Conservation (phyloP, 2,329 filamentous ascomycete genomes). For the Fusarium torulosum region DNA sequence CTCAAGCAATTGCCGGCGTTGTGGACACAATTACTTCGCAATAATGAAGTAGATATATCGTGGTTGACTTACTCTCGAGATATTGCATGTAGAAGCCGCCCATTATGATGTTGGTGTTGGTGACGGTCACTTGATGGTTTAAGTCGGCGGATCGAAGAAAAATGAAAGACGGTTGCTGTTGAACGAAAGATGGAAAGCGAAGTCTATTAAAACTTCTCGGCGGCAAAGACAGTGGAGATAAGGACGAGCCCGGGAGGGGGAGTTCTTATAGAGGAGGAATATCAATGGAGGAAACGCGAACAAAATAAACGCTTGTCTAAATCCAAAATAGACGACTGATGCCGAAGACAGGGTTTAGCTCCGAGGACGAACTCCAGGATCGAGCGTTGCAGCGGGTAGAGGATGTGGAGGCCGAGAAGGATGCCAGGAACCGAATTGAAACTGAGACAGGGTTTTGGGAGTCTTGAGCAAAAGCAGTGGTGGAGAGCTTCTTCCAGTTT, state of each 20-base stretch:
- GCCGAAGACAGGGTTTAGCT: constrained; percentile 35
- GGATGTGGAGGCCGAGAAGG: constrained; percentile 27
- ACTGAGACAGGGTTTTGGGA: constrained; percentile 29
- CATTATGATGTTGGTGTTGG: constrained; percentile 59
- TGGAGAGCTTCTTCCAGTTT: constrained; percentile 32
- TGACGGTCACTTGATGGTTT: constrained; percentile 44
- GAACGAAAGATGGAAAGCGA: constrained; percentile 41
- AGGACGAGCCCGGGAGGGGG: constrained; percentile 25
- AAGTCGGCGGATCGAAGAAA: constrained; percentile 22
- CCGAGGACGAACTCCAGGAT: constrained; percentile 33
- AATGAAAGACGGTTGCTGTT: constrained; percentile 27
- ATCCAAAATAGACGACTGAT: constrained; percentile 39
- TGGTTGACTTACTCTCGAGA: constrained; percentile 75
- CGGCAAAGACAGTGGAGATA: constrained; percentile 25
- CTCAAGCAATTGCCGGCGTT: constrained; percentile 36
- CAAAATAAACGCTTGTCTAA: constrained; percentile 45
- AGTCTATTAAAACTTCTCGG: constrained; percentile 33
- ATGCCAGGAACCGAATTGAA: constrained; percentile 29
- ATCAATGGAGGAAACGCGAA: constrained; percentile 30
- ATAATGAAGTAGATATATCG: constrained; percentile 24
- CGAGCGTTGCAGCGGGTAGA: constrained; percentile 35
- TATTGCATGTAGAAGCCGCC: constrained; percentile 79
- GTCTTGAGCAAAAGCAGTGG: constrained; percentile 12
- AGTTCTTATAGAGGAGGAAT: constrained; percentile 18
- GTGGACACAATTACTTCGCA: constrained; percentile 35